Percentiles rank a stretch among this genome's conserved stretches.
phyloP scores from a whole-genome alignment of 805 yeast species.

The Dipodascopsis tothii region DNA sequence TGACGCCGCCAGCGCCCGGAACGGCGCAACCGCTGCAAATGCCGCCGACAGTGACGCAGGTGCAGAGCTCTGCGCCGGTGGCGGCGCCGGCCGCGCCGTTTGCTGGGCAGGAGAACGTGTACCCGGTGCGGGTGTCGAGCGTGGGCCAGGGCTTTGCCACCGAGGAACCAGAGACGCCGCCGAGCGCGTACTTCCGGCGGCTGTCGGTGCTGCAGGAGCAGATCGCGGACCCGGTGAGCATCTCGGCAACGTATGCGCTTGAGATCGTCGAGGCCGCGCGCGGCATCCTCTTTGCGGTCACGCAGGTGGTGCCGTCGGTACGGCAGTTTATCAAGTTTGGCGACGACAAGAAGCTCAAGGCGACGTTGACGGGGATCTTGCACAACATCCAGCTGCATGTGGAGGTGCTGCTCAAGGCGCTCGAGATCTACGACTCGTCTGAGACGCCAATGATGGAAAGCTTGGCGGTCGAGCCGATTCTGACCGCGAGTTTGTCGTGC shows the following conservation, averaged over 20 bases:
- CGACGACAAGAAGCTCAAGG: conserved; percentile 18
- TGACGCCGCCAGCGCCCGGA: conserved; percentile 2
- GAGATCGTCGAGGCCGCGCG: conserved; percentile 23
- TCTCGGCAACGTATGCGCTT: conserved; percentile 13
- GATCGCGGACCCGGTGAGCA: conserved; percentile 4
- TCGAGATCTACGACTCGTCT: conserved; percentile 24
- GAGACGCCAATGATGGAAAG: conserved; percentile 2
- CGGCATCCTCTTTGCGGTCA: conserved; percentile 22
- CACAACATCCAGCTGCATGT: conserved; percentile 18
- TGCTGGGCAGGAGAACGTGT: neutral
- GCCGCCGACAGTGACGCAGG: neutral
- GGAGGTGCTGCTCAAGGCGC: conserved; percentile 20
- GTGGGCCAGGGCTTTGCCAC: neutral
- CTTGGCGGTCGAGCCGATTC: conserved; percentile 32
- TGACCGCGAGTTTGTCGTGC: conserved; percentile 35
- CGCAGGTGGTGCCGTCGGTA: conserved; percentile 24
- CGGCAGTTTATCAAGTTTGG: conserved; percentile 22
- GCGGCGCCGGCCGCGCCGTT: neutral
- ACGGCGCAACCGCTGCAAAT: neutral
- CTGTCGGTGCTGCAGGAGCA: conserved; percentile 21
- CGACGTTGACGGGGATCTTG: conserved; percentile 14
- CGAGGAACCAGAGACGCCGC: conserved; percentile 16
- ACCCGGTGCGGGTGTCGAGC: neutral
- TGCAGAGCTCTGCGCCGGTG: neutral
- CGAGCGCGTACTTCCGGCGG: conserved; percentile 25